Conservation (phyloP, 352 stramenopile genomes). For the Phytophthora quininea region DNA sequence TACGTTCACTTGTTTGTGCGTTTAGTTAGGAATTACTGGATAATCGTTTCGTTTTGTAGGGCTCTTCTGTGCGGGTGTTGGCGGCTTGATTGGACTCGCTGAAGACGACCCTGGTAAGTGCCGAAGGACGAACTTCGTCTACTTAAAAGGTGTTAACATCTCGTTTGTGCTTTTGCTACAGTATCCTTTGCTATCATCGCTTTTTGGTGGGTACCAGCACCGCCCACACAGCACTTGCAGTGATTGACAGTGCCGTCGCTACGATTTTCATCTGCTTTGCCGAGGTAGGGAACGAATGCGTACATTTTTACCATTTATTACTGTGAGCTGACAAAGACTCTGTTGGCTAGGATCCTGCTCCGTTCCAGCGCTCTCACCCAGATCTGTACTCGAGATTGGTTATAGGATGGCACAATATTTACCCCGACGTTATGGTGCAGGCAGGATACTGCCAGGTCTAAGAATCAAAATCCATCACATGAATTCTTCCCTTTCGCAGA, state of each 20-base stretch:
- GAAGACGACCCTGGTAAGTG: constrained; percentile 51
- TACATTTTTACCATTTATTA: neutral
- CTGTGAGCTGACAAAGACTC: neutral
- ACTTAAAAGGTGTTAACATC: neutral
- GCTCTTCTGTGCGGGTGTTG: constrained; percentile 53
- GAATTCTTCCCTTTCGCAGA: neutral
- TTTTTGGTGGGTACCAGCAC: constrained; percentile 84
- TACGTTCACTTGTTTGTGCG: constrained; percentile 43
- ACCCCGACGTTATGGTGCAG: constrained; percentile 79
- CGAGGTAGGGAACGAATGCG: constrained; percentile 49
- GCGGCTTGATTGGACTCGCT: constrained; percentile 47
- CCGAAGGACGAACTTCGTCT: neutral
- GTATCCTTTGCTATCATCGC: constrained; percentile 70
- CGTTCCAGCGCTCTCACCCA: constrained; percentile 69
- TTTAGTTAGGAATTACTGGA: neutral
- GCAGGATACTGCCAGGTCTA: constrained; percentile 70
- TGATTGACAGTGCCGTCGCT: constrained; percentile 93
- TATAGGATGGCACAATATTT: constrained; percentile 75
- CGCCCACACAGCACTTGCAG: constrained; percentile 82
- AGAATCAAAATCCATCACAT: neutral
- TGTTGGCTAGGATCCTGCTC: constrained; percentile 51
- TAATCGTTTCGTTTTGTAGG: constrained; percentile 22
- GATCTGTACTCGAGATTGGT: constrained; percentile 76
- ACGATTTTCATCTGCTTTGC: constrained; percentile 97
- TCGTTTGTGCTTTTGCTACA: constrained; percentile 10